These are phyloP conservation scores for Termitomyces sp. DNA, from an alignment of 768 basidiomycete species.

Conservation along the genomic window DNA sequence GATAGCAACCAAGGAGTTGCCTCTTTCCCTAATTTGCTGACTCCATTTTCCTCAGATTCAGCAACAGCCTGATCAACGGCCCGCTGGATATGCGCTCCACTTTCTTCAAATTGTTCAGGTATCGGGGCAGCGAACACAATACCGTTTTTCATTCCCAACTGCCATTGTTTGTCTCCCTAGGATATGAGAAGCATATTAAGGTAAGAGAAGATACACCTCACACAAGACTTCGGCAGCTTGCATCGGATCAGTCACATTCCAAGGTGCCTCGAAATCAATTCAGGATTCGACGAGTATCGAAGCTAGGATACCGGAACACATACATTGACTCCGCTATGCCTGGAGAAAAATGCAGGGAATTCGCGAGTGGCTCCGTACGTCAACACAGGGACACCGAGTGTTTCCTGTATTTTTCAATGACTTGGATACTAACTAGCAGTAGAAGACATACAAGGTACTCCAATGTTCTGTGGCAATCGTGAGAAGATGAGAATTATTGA, in stretches of 20 bases:
- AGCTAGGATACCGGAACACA: slow-evolving; percentile 18
- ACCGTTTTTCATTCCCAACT: slow-evolving; percentile 71
- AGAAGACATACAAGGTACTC: slow-evolving; percentile 63
- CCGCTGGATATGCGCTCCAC: slow-evolving; percentile 65
- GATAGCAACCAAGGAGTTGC: slow-evolving; percentile 92
- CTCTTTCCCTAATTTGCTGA: slow-evolving; percentile 80
- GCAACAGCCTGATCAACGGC: slow-evolving; percentile 79
- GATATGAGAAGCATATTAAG: neutral
- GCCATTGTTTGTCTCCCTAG: slow-evolving; percentile 56
- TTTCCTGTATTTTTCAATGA: slow-evolving; percentile 56
- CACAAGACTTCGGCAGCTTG: slow-evolving; percentile 73
- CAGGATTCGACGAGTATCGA: neutral
- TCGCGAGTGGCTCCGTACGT: slow-evolving; percentile 70
- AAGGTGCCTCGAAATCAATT: slow-evolving; percentile 58
- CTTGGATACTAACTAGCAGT: neutral
- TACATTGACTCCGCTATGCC: slow-evolving; percentile 74
- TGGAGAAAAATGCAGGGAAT: slow-evolving; percentile 94
- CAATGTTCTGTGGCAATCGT: slow-evolving; percentile 48
- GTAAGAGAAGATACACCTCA: slow-evolving; percentile 27
- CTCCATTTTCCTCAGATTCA: slow-evolving; percentile 79
- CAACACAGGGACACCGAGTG: slow-evolving; percentile 88
- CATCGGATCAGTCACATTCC: slow-evolving; percentile 58
- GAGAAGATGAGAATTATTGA: neutral
- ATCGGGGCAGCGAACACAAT: slow-evolving; percentile 88
- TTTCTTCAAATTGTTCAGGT: slow-evolving; percentile 63